Conservation (phyloP, 768 basidiomycete species). For the Leccinum olivaceopallidum region DNA sequence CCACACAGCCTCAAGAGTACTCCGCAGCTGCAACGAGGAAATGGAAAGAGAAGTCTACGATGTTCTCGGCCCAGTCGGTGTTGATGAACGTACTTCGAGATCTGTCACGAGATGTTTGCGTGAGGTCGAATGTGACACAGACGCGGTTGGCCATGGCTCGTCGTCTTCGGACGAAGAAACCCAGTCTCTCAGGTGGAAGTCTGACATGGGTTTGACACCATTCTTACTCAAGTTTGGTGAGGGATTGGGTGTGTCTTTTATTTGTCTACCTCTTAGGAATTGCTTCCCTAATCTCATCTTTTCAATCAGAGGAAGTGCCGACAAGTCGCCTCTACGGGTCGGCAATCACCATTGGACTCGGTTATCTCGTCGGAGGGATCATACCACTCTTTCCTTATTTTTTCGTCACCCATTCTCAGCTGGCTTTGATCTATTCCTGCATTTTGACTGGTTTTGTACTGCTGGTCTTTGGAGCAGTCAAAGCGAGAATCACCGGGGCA, state of each 20-base stretch:
- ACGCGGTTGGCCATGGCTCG: conserved; percentile 15
- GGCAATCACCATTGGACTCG: conserved; percentile 93
- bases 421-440: conserved; percentile 71
- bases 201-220: conserved; percentile 83
- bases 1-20: conserved; percentile 78
- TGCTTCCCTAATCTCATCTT: neutral
- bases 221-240: conserved; percentile 98
- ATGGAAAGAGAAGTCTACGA: conserved; percentile 94
- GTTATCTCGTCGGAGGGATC: conserved; percentile 90
- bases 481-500: conserved; percentile 85
- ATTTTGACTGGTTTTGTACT: conserved; percentile 83
- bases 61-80: conserved; percentile 85
- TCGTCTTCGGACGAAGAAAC: conserved; percentile 52
- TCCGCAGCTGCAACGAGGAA: conserved; percentile 88
- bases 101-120: conserved; percentile 77
- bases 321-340: conserved; percentile 82
- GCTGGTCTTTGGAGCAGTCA: conserved; percentile 88
- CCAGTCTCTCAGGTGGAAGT: conserved; percentile 61
- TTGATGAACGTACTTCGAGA: conserved; percentile 78
- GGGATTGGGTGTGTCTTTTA: conserved; percentile 66
- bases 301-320: conserved; percentile 78
- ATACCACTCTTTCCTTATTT: conserved; percentile 94
- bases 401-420: conserved; percentile 71
- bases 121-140: conserved; percentile 56
- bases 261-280: neutral